Conservation (phyloP, 169 alveolate genomes). For the Cytauxzoon felis region DNA sequence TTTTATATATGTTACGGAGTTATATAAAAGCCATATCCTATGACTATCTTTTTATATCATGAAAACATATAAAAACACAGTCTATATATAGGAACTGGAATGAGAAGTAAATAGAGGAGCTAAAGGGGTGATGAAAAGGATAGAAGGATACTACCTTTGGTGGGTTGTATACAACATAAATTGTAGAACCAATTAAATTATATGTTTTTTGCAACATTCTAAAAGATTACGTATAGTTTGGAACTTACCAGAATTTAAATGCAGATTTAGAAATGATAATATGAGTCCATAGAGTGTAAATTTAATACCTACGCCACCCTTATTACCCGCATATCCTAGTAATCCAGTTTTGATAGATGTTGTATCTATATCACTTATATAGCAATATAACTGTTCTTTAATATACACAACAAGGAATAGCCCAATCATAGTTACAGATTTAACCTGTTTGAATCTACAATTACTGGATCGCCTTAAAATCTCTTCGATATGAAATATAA, state of each 20-base stretch:
- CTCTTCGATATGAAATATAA: conserved; percentile 19
- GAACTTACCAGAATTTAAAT: conserved; percentile 45
- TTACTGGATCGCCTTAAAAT: background rate
- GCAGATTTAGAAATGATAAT: conserved; percentile 42
- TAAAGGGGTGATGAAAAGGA: too few relatives aligned
- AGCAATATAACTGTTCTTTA: conserved; percentile 3
- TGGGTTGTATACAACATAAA: too few relatives aligned
- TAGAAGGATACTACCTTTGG: too few relatives aligned
- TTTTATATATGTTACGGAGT: too few relatives aligned
- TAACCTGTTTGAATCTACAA: conserved; percentile 14
- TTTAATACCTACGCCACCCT: conserved; percentile 53
- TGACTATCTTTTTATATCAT: too few relatives aligned
- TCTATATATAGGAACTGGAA: too few relatives aligned
- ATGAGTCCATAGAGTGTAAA: conserved; percentile 18
- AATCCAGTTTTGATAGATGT: conserved; percentile 55
- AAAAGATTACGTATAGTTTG: background rate
- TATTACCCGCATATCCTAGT: conserved; percentile 49
- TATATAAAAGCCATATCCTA: too few relatives aligned
- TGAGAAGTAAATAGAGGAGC: too few relatives aligned
- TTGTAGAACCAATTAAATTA: too few relatives aligned
- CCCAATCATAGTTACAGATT: conserved; percentile 49
- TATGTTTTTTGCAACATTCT: background rate
- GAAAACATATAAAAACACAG: too few relatives aligned
- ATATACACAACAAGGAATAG: conserved; percentile 46
- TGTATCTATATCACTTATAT: conserved; percentile 16